phyloP scores from a whole-genome alignment of 1,139 yeast genomes.

The Saccharomyces hybrid region DNA sequence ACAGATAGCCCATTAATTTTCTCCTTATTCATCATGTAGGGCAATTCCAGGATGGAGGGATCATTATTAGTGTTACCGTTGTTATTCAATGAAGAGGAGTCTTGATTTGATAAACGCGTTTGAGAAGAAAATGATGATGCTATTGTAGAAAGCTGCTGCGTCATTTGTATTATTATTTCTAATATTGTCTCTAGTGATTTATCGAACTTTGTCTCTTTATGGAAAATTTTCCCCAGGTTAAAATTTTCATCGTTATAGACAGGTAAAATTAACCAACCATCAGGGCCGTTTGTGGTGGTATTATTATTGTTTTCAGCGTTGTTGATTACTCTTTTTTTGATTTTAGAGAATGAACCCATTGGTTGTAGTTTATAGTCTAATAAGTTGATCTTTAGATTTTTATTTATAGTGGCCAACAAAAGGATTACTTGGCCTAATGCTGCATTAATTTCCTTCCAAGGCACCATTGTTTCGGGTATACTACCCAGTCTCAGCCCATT shows the following conservation, averaged over 20 bases:
- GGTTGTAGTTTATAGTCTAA: constrained; percentile 64
- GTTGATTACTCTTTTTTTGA: constrained; percentile 40
- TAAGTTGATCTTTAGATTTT: constrained; percentile 49
- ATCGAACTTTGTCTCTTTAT: constrained; percentile 29
- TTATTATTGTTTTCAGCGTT: not conserved
- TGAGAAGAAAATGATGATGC: not conserved
- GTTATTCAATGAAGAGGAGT: not conserved
- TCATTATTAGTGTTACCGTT: not conserved
- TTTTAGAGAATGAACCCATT: constrained; percentile 75
- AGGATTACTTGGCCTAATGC: constrained; percentile 83
- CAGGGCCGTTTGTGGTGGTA: not conserved
- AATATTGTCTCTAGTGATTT: constrained; percentile 26
- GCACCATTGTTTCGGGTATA: constrained; percentile 48
- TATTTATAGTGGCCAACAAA: constrained; percentile 56
- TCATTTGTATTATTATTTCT: constrained; percentile 20
- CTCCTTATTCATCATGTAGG: constrained; percentile 58
- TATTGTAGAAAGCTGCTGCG: constrained; percentile 4
- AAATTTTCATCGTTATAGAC: constrained; percentile 26
- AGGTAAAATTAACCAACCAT: not conserved
- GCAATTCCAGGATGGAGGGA: constrained; percentile 40
- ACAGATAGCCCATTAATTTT: constrained; percentile 74
- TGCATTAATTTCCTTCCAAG: constrained; percentile 90
- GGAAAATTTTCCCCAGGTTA: constrained; percentile 31
- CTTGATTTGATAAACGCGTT: not conserved
- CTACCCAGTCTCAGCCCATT: constrained; percentile 78